Evolutionary conservation across 1,139 yeast species (phyloP), one percentile per base, ranked within the genome.

Genomic region (Casaregolazyma lundiana): DNA sequence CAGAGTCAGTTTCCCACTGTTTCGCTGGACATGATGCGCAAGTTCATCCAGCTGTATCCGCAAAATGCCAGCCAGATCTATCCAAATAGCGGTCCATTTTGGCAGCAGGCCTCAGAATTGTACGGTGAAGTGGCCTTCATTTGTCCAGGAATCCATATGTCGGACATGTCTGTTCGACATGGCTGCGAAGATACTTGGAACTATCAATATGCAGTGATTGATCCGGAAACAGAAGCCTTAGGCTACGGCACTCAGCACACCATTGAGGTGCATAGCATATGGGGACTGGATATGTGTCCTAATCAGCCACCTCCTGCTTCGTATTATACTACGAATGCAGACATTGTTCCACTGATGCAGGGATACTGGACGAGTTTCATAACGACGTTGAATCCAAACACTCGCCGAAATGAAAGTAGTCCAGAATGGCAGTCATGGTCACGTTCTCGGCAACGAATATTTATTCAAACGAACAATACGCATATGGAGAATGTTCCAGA

Each of bases 281-380:
- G 48, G 48, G 44, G 48, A 2, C 42, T 45, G n/a, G 26, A 20
- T 6, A 30, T 36, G n/a, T 16, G 41, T 7, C n/a, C 15, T 21
- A 41, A 38, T 3, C 35, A 35, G 9, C 18, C 48, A 8, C 45
- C 48, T 1, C 34, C 35, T 1, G 36, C 45, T 13, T 42, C 32
- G 6, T 26, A 41, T 18, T 35, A 41, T 20, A 35, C 45, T 21
- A 24, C 38, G 4, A 45, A 45, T 20, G 45, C 48, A 13, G 34
- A 41, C 20, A 45, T 45, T 32, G 37, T 45, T 15, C 48, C 48
- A 8, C 35, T 45, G 8, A 36, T 45, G 29, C 48, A 45, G 35
- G 45, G 45, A 15, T 45, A 45, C 16, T 45, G 48, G 48, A 24
- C 42, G 8, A 45, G 48, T 19, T 45, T 45, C 32, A 36, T 45